Percentiles rank a stretch among this genome's conserved stretches.
Evolutionary conservation across 2,329 filamentous ascomycete genomes (phyloP).

Genomic region (Colletotrichum tropicicola): DNA sequence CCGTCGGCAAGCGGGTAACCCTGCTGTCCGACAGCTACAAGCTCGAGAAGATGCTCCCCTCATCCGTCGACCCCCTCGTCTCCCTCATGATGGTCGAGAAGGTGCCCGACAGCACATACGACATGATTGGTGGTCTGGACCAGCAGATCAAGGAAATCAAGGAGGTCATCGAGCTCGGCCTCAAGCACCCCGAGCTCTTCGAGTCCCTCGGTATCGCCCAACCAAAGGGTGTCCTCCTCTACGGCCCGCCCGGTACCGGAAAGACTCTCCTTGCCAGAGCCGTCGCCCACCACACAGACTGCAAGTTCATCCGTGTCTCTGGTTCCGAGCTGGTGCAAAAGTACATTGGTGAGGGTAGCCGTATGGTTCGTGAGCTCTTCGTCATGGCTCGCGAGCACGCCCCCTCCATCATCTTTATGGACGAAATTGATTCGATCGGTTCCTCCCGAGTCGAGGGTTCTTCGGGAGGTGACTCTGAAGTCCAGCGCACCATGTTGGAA

Average conservation of each 20-base stretch:
- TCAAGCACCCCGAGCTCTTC: conserved; percentile 98
- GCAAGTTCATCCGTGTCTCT: conserved; percentile 98
- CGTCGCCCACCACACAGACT: conserved; percentile 97
- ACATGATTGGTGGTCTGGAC: conserved; percentile 99
- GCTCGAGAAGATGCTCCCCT: conserved; percentile 97
- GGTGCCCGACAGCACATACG: conserved; percentile 99
- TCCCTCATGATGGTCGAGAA: conserved; percentile 99
- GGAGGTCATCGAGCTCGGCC: conserved; percentile 97
- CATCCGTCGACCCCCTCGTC: conserved; percentile 96
- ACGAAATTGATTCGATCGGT: conserved; percentile 99
- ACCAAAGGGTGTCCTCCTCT: conserved; percentile 95
- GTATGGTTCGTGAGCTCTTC: conserved; percentile 99
- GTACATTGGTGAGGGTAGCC: conserved; percentile 97
- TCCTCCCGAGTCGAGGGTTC: conserved; percentile 96
- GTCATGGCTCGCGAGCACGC: conserved; percentile 99
- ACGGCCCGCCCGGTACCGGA: conserved; percentile 95
- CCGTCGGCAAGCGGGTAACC: conserved; percentile 95
- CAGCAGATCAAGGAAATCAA: conserved; percentile 99
- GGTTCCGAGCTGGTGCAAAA: conserved; percentile 98
- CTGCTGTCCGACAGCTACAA: conserved; percentile 98
- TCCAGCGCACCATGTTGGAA: conserved; percentile 98
- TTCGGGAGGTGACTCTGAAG: conserved; percentile 94
- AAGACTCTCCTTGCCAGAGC: conserved; percentile 96
- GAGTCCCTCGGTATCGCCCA: conserved; percentile 99
- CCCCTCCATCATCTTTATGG: conserved; percentile 99